These are phyloP conservation scores for Senecio squalidus DNA, from an alignment of 140 eudicot species.

Conservation along the genomic window DNA sequence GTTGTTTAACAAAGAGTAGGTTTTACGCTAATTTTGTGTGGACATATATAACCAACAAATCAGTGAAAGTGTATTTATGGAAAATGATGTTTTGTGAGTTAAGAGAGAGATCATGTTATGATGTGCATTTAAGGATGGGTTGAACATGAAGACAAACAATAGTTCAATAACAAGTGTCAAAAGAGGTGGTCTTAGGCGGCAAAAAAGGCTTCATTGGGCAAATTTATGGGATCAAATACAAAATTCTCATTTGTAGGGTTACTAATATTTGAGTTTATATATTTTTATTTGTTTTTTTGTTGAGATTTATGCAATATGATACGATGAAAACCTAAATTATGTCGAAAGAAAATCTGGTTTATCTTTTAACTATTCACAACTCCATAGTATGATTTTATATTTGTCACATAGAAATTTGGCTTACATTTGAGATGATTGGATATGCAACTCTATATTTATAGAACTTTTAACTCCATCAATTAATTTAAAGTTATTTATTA, in stretches of 20 bases:
- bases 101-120: not conserved
- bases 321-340: not conserved
- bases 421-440: not conserved
- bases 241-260: slow-evolving; percentile 24
- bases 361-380: not conserved
- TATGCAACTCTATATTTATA: too few species aligned
- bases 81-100: slow-evolving; percentile 2
- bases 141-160: slow-evolving; percentile 28
- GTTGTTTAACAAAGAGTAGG: not conserved
- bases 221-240: slow-evolving; percentile 31
- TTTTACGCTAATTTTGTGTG: not conserved
- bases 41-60: not conserved
- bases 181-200: slow-evolving; percentile 39
- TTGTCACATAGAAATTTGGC: not conserved
- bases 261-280: slow-evolving; percentile 17
- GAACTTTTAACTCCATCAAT: too few species aligned
- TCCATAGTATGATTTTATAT: slow-evolving; percentile 1
- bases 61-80: too few species aligned
- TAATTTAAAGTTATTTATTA: too few species aligned
- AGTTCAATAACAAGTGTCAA: slow-evolving; percentile 31
- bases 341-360: not conserved
- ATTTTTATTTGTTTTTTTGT: not conserved
- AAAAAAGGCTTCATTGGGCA: slow-evolving; percentile 28
- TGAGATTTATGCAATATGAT: slow-evolving; percentile 6
- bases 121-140: slow-evolving; percentile 26